Conservation (phyloP, 2,329 filamentous ascomycete genomes). For the Arthroderma uncinatum region DNA sequence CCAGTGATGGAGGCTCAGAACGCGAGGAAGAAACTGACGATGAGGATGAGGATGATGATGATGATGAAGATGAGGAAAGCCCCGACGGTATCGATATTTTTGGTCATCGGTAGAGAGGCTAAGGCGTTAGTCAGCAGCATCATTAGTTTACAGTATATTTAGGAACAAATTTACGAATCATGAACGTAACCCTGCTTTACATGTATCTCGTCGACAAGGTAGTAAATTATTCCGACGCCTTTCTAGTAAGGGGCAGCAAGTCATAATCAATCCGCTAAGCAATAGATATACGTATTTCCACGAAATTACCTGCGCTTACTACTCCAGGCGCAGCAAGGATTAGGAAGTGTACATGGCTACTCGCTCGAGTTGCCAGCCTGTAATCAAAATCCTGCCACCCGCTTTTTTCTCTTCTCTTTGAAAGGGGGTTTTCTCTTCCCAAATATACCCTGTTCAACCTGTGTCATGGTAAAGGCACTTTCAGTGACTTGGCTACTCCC, state of each 20-base stretch:
- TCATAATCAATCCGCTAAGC: neutral
- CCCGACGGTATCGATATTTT: slow-evolving; percentile 37
- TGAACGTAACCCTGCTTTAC: neutral
- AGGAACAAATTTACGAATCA: neutral
- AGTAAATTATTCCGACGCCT: too few relatives aligned
- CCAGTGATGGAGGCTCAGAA: slow-evolving; percentile 2
- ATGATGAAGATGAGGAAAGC: slow-evolving; percentile 39
- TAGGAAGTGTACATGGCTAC: neutral
- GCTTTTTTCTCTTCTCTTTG: slow-evolving; percentile 29
- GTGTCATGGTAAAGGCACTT: slow-evolving; percentile 31
- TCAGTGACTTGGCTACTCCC: slow-evolving; percentile 28
- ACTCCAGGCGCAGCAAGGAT: neutral
- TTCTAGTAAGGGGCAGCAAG: too few relatives aligned
- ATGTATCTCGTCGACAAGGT: too few relatives aligned
- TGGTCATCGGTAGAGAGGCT: slow-evolving; percentile 40
- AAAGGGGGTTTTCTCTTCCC: slow-evolving; percentile 22
- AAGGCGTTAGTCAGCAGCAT: neutral
- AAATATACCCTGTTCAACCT: slow-evolving; percentile 30
- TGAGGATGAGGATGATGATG: slow-evolving; percentile 33
- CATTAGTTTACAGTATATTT: neutral
- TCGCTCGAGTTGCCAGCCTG: neutral
- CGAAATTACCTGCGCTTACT: neutral
- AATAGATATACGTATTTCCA: neutral
- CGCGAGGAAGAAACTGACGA: slow-evolving; percentile 12
- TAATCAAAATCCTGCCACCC: slow-evolving; percentile 32